A percentile compares a stretch with the other conserved stretches of the same genome.
Conservation (phyloP, 164 flowering plant species). For the Stephania japonica region DNA sequence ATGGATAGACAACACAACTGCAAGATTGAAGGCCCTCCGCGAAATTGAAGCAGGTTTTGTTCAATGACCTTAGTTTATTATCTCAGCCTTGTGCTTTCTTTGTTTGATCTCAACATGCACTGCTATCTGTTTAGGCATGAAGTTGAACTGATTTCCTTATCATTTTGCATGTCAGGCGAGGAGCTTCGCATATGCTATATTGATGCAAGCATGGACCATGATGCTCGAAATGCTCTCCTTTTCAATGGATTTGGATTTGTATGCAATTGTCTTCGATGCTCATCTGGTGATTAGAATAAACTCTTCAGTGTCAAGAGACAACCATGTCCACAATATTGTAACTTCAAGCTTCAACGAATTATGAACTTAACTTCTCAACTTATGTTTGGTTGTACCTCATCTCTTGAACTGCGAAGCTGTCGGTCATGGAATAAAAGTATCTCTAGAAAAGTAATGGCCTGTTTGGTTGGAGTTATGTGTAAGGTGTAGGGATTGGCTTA, state of each 20-base stretch:
- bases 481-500: no score
- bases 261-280: slow-evolving; percentile 58
- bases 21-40: slow-evolving; percentile 74
- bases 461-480: no score
- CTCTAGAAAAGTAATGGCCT: no score
- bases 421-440: no score
- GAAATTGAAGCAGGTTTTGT: slow-evolving; percentile 71
- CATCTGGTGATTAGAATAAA: slow-evolving; percentile 43
- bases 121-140: no score
- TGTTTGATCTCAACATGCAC: not conserved
- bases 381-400: no score
- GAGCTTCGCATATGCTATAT: slow-evolving; percentile 88
- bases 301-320: not conserved
- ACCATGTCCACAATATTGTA: not conserved
- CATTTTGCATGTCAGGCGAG: slow-evolving; percentile 50
- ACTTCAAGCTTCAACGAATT: not conserved
- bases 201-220: slow-evolving; percentile 73
- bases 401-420: no score
- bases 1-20: slow-evolving; percentile 74
- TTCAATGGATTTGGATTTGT: slow-evolving; percentile 64
- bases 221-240: slow-evolving; percentile 56
- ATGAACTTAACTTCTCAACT: not conserved
- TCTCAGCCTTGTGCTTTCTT: not conserved
- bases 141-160: not conserved
- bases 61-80: not conserved